Evolutionary conservation across 495 filamentous ascomycete species (phyloP), one percentile per base, ranked within the genome.

Genomic region (Pseudevernia furfuracea): DNA sequence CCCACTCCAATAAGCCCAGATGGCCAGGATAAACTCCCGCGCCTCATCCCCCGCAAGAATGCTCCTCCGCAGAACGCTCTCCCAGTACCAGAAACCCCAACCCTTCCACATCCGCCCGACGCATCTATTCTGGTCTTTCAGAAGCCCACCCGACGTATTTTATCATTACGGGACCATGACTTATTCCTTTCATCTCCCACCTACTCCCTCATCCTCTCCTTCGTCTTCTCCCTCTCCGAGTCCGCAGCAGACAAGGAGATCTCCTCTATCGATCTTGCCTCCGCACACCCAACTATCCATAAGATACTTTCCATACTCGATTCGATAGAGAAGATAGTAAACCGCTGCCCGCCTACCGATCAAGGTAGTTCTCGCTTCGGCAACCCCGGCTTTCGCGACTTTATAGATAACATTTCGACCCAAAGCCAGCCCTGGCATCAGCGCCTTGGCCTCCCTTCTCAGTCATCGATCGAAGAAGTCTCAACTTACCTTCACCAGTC

Each of bases 321-420:
- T 53, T 78, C 82, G 38, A 81, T 89, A 15, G 84, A 87, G 59
- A 73, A 78, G 4, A 76, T 89, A 12, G 78, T 93, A 9, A 74
- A 77, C 3, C 74, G 81, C 36, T 85, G 87, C 56, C 95, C 95
- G 3, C 87, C 95, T 2, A 80, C 89, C 66, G 91, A 97, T 62
- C 86, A 90, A 68, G 88, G 85, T 48, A 90, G 89, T 34, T 96
- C 91, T 8, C 84, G 94, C 44, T 99, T 99, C 70, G 95, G 94
- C 38, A 99, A 99, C 74, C 90, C 89, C 60, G 81, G 87, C 38
- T 99, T 99, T 76, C 87, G 90, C 62, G 75, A 82, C 66, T 90
- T 95, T 69, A 82, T 96, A 63, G 89, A 95, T 75, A 84, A 84
- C 59, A 80, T 91, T 34, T 79, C 80, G n/a, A 73, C 76, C 52